These are phyloP conservation scores for Colletotrichum paranaense DNA, from an alignment of 2,329 filamentous ascomycete genomes.

Conservation along the genomic window DNA sequence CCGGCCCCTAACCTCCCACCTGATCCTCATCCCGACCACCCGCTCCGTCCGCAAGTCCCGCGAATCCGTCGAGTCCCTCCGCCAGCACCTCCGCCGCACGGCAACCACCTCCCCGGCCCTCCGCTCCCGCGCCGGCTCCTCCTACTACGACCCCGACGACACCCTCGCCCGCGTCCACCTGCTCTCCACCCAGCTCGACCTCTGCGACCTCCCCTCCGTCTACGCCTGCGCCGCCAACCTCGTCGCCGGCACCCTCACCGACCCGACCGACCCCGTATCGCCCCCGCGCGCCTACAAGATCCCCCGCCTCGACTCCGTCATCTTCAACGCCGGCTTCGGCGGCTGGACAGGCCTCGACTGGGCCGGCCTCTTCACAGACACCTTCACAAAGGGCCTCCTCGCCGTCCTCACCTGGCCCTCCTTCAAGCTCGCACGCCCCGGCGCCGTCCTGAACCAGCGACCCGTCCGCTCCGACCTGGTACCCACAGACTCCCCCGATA, in stretches of 20 bases:
- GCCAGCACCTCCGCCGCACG: constrained; percentile 68
- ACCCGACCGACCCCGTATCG: constrained; percentile 53
- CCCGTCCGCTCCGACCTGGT: constrained; percentile 37
- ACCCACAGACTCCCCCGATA: constrained; percentile 27
- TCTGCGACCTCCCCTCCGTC: constrained; percentile 67
- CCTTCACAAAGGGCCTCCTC: constrained; percentile 70
- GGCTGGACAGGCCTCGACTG: constrained; percentile 87
- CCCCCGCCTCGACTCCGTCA: constrained; percentile 79
- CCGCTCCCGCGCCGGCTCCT: constrained; percentile 49
- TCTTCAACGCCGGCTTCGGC: constrained; percentile 91
- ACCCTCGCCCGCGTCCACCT: constrained; percentile 66
- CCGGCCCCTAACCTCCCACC: constrained; percentile 72
- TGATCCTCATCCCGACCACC: constrained; percentile 87
- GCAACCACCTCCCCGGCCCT: constrained; percentile 53
- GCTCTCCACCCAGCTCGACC: constrained; percentile 67
- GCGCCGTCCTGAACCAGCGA: constrained; percentile 55
- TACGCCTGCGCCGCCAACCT: constrained; percentile 60
- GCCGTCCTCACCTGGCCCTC: constrained; percentile 80
- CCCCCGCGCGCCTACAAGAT: constrained; percentile 50
- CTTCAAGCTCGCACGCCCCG: constrained; percentile 75
- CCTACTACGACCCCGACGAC: constrained; percentile 52
- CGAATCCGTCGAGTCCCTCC: constrained; percentile 75
- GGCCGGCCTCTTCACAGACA: constrained; percentile 62
- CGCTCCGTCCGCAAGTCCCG: constrained; percentile 79
- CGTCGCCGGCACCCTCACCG: constrained; percentile 55